These are phyloP conservation scores for Leccinum imitatum DNA, from an alignment of 768 basidiomycete genomes.

Conservation along the genomic window DNA sequence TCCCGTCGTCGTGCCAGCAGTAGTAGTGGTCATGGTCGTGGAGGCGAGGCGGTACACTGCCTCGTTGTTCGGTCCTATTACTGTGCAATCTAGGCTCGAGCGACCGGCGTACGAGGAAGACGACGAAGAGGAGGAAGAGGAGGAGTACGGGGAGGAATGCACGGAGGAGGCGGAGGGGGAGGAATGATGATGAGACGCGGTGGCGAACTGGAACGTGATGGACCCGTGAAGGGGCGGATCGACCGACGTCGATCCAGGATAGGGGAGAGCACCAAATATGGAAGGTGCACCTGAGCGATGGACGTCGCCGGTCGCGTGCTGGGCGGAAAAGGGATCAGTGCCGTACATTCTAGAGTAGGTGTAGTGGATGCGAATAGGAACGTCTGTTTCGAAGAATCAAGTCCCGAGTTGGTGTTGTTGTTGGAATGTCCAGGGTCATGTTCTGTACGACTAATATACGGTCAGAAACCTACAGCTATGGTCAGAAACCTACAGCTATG, in stretches of 20 bases:
- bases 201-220: conserved; percentile 40
- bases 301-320: conserved; percentile 18
- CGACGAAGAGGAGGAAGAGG: neutral
- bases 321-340: conserved; percentile 30
- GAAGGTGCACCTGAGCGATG: conserved; percentile 39
- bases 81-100: conserved; percentile 31
- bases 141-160: neutral
- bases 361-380: neutral
- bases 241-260: conserved; percentile 33
- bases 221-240: conserved; percentile 33
- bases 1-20: neutral
- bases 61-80: conserved; percentile 51
- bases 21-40: conserved; percentile 36
- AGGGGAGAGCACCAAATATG: conserved; percentile 64
- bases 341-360: conserved; percentile 22
- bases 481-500: neutral
- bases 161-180: neutral
- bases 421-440: neutral
- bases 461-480: neutral
- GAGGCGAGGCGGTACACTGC: conserved; percentile 42
- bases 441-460: neutral
- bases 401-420: neutral
- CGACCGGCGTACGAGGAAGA: neutral
- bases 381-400: too few relatives aligned
- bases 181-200: neutral